Conservation (phyloP, 2,329 filamentous ascomycete genomes). For the Cadophora luteo-olivacea region DNA sequence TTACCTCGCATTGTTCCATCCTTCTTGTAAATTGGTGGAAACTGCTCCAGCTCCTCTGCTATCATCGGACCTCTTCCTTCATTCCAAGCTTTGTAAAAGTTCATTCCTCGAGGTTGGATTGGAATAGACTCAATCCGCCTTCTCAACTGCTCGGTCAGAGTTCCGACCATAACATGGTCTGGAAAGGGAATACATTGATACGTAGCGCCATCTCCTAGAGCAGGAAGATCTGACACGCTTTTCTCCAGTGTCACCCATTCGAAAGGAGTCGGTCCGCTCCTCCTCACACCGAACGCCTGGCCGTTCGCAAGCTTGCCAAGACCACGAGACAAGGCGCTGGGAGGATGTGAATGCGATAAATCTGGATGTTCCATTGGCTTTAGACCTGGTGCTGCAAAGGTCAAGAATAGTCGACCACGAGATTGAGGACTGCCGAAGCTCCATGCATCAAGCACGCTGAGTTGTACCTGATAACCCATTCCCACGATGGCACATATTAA, state of each 20-base stretch:
- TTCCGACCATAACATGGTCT: constrained; percentile 61
- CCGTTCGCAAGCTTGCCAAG: constrained; percentile 68
- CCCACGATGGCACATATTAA: constrained; percentile 76
- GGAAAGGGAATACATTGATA: constrained; percentile 69
- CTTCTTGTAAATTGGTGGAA: constrained; percentile 42
- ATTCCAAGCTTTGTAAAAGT: constrained; percentile 55
- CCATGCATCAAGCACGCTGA: constrained; percentile 74
- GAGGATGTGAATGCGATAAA: constrained; percentile 68
- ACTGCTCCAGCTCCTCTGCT: constrained; percentile 49
- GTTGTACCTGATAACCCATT: constrained; percentile 76
- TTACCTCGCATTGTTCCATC: constrained; percentile 35
- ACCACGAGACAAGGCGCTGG: constrained; percentile 41
- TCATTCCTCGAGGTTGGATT: constrained; percentile 59
- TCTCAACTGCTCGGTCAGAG: constrained; percentile 37
- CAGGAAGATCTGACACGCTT: constrained; percentile 66
- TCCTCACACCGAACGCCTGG: constrained; percentile 61
- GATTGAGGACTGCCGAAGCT: constrained; percentile 70
- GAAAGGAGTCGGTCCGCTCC: constrained; percentile 63
- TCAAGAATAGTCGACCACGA: constrained; percentile 72
- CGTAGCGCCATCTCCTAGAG: constrained; percentile 64
- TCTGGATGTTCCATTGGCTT: constrained; percentile 60
- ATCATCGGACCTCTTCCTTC: constrained; percentile 48
- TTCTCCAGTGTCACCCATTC: constrained; percentile 58
- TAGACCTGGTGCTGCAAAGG: constrained; percentile 72
- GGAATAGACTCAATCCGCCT: constrained; percentile 64